Evolutionary conservation across 1,139 yeast species (phyloP).

Genomic region (Ogataea hybrid): DNA sequence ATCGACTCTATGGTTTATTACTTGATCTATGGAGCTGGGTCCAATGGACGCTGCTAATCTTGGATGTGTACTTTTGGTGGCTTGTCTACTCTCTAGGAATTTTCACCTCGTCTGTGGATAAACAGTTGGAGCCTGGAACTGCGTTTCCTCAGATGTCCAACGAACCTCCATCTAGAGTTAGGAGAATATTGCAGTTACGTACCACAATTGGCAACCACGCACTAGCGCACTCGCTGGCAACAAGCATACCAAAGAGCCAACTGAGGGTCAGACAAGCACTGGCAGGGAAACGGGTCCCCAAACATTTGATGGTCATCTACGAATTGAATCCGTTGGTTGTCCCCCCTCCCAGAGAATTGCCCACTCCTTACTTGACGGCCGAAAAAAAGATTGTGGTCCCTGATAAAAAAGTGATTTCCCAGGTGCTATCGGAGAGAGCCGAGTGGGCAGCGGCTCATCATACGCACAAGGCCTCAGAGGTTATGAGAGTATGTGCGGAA

Average conservation of each 20-base stretch:
- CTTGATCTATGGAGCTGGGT: conserved; percentile 1
- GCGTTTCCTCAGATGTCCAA: conserved; percentile 7
- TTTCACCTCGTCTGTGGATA: conserved; percentile 16
- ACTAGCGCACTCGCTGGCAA: conserved; percentile 18
- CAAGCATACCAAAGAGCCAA: conserved; percentile 22
- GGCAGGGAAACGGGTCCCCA: conserved; percentile 20
- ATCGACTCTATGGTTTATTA: conserved; percentile 5
- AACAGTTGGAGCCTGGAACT: conserved; percentile 5
- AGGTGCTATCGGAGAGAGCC: conserved; percentile 34
- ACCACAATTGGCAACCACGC: conserved; percentile 22
- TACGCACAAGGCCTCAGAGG: conserved; percentile 42
- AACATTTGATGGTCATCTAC: conserved; percentile 23
- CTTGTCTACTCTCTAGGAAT: conserved; percentile 14
- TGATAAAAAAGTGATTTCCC: conserved; percentile 34
- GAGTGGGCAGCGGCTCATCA: conserved; percentile 41
- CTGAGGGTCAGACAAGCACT: conserved; percentile 18
- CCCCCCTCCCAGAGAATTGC: conserved; percentile 40
- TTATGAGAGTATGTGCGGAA: conserved; percentile 38
- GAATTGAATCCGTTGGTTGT: conserved; percentile 29
- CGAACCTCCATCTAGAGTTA: not conserved
- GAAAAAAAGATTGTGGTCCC: conserved; percentile 41
- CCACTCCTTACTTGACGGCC: conserved; percentile 42
- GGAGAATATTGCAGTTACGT: conserved; percentile 14
- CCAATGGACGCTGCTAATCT: not conserved
- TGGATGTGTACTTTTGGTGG: conserved; percentile 20